Conservation (phyloP, 2,329 filamentous ascomycete genomes). For the Graphilbum ipis-grandicollis region DNA sequence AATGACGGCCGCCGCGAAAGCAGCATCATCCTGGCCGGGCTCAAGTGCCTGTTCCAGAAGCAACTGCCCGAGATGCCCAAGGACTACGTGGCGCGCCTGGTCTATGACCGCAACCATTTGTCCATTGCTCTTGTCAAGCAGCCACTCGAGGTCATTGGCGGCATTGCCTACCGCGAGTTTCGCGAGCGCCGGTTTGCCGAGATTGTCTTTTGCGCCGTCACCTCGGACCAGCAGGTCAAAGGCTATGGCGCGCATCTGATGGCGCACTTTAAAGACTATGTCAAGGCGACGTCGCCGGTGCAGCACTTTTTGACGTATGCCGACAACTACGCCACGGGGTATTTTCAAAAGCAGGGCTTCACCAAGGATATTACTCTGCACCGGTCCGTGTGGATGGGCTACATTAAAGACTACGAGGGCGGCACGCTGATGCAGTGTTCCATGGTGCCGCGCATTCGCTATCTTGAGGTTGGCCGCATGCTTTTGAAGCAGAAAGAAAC, state of each 20-base stretch:
- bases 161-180: conserved; percentile 92
- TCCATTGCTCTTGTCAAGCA: conserved; percentile 97
- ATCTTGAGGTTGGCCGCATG: conserved; percentile 85
- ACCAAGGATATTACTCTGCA: conserved; percentile 96
- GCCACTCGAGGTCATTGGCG: conserved; percentile 81
- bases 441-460: conserved; percentile 89
- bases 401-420: conserved; percentile 98
- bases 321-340: conserved; percentile 96
- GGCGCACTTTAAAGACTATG: conserved; percentile 95
- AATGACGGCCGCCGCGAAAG: conserved; percentile 82
- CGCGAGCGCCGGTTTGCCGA: conserved; percentile 85
- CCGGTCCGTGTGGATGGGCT: conserved; percentile 90
- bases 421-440: conserved; percentile 99
- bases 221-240: conserved; percentile 95
- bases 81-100: conserved; percentile 92
- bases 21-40: conserved; percentile 81
- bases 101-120: conserved; percentile 91
- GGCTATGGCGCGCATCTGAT: conserved; percentile 96
- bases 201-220: conserved; percentile 97
- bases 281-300: conserved; percentile 88
- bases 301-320: conserved; percentile 99
- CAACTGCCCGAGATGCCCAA: conserved; percentile 98
- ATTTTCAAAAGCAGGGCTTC: conserved; percentile 98
- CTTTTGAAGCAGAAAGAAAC: conserved; percentile 93
- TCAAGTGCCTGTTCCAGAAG: conserved; percentile 98